Evolutionary conservation across 768 basidiomycete genomes (phyloP), one percentile per base, ranked within the genome.

Genomic region (Tylopilus felleus): DNA sequence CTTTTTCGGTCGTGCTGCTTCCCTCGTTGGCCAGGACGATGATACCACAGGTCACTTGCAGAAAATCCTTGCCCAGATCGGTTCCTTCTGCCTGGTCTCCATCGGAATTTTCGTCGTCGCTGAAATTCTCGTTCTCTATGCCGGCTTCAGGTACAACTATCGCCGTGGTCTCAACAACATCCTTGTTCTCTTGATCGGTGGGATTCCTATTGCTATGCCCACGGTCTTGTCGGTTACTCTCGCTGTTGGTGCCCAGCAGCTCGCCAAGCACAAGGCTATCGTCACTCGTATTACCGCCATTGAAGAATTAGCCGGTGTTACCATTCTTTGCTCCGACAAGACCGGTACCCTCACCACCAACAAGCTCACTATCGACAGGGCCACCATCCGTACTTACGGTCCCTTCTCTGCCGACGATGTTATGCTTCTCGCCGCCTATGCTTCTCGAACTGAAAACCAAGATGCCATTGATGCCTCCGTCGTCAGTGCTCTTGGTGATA

Each of bases 221-320:
- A 98, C 96, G 56, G 95, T 98, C 60, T 75, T 98, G 56, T 97
- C 94, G 52, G 96, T 98, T 76, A 98, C 96, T 21, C 92, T 98
- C 68, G 96, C 96, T 49, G 95, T 98, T 69, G 96, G 96, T 75
- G 96, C 96, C 38, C 94, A 97, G 75, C 96, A 98, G 71, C 86
- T 98, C 61, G 95, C 96, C 65, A 95, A 95, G 80, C 92, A 98
- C 83, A 97, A 98, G 82, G 96, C 96, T 60, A 98, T 97, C 62
- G 96, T 98, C 73, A 98, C 96, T 51, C 95, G 95, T 80, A 98
- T 98, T 77, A 98, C 96, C 21, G 96, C 96, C 60, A 98, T 98
- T 54, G 96, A 98, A 73, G 95, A 98, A 73, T 80, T 98, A 62
- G 96, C 96, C 38, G 96, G 95, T 73, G 95, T 98, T 65, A 98